Evolutionary conservation across 1,284 basidiomycete genomes (phyloP).

Genomic region (Agaricales sp.): DNA sequence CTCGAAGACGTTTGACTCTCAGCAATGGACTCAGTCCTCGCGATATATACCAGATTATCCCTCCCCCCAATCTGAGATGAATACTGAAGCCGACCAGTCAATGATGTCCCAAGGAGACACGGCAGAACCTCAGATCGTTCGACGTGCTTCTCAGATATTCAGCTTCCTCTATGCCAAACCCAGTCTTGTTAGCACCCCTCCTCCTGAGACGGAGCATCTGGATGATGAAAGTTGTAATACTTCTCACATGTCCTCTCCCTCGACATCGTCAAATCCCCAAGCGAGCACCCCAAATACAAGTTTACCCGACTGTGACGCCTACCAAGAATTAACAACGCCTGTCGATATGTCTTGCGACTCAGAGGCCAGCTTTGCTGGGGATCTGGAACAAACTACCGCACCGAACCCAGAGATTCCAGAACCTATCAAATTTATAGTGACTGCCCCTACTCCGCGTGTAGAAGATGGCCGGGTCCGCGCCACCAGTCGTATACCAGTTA

Average conservation of each 20-base stretch:
- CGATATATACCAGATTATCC: background rate
- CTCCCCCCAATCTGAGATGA: background rate
- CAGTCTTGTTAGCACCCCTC: conserved; percentile 10
- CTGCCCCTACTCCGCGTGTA: conserved; percentile 33
- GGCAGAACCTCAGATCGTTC: conserved; percentile 30
- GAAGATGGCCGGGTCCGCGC: conserved; percentile 14
- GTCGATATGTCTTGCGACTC: background rate
- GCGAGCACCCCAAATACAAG: background rate
- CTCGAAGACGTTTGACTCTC: background rate
- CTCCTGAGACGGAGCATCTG: conserved; percentile 17
- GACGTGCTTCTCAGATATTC: conserved; percentile 60
- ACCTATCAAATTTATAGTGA: conserved; percentile 36
- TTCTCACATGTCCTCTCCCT: background rate
- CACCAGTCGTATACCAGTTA: background rate
- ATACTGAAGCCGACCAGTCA: background rate
- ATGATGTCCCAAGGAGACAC: conserved; percentile 13
- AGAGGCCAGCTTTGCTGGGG: background rate
- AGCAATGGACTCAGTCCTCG: background rate
- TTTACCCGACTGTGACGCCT: background rate
- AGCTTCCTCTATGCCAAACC: conserved; percentile 46
- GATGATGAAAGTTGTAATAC: background rate
- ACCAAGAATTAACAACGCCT: background rate
- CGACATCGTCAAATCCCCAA: background rate
- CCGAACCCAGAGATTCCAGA: no score
- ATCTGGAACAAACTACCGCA: conserved; percentile 4